These are phyloP conservation scores for Cucumis sativus DNA, from an alignment of 306 rosid genomes.

Conservation along the genomic window Cucumber_9930_V3 NC_026660.2:22299001-22299500, in stretches of 20 bases:
- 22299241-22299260: neutral
- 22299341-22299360: neutral
- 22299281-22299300: neutral
- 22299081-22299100: neutral
- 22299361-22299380: neutral
- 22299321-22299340: neutral
- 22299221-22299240: neutral
- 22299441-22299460: neutral
- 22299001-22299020: neutral
- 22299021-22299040: neutral
- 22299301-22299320: neutral
- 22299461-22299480: constrained; percentile 43
- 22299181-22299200: neutral
- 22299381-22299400: neutral
- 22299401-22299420: neutral
- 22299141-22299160: neutral
- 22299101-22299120: neutral
- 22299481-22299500: constrained; percentile 97
- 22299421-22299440: neutral
- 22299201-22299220: neutral
- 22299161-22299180: neutral
- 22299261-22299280: neutral
- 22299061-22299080: neutral
- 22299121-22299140: neutral
- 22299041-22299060: neutral